Conservation (phyloP, 805 yeast species). For the Candida ipomoeae region DNA sequence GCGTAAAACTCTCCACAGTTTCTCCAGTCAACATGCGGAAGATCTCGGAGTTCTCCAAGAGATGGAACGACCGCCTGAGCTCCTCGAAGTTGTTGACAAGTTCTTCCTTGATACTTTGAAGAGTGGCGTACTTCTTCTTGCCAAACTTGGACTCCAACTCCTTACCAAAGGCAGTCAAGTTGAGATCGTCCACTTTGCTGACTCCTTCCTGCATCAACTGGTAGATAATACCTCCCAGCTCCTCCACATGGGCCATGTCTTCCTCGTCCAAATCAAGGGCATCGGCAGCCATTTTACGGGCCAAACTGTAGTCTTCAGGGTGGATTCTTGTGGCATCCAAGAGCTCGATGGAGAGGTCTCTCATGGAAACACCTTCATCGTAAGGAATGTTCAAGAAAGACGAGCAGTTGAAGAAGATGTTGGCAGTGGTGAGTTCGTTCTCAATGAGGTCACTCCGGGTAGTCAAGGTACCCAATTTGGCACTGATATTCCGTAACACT, state of each 20-base stretch:
- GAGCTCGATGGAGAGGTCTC: constrained; percentile 67
- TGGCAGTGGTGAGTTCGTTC: constrained; percentile 71
- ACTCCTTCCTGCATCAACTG: constrained; percentile 69
- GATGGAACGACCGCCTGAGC: constrained; percentile 67
- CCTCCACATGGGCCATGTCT: constrained; percentile 74
- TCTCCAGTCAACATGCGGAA: constrained; percentile 92
- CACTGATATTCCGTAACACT: constrained; percentile 72
- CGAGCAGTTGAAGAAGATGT: constrained; percentile 86
- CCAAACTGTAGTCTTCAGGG: constrained; percentile 95
- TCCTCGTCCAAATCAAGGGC: constrained; percentile 96
- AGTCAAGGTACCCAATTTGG: constrained; percentile 50
- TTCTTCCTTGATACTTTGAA: constrained; percentile 82
- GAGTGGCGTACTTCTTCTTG: constrained; percentile 70
- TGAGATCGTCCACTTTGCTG: constrained; percentile 75
- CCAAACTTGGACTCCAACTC: constrained; percentile 74
- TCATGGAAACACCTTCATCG: constrained; percentile 50
- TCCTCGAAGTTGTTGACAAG: constrained; percentile 85
- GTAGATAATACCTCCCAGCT: constrained; percentile 76
- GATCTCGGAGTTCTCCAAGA: constrained; percentile 63
- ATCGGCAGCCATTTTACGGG: constrained; percentile 96
- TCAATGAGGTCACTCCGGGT: constrained; percentile 81
- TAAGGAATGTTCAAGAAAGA: constrained; percentile 79
- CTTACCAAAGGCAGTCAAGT: constrained; percentile 87
- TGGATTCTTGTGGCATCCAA: constrained; percentile 95
- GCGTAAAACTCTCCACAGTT: constrained; percentile 59